Base-by-base conservation (phyloP, 192 early-diverging fungal genomes). In the Coemansia sp. region DNA sequence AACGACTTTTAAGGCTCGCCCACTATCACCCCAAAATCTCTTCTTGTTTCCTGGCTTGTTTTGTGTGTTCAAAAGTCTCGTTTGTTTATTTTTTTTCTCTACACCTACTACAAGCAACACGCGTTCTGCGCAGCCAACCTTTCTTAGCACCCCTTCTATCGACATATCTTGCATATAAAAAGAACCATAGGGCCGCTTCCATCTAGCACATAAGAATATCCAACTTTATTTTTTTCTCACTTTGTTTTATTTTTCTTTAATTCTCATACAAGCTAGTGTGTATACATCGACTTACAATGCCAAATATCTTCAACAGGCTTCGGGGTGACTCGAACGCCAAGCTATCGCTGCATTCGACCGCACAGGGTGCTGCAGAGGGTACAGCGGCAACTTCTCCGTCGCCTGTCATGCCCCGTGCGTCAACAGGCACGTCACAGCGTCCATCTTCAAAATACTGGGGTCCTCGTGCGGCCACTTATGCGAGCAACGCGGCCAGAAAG, bases 381-480 rank as follows among this genome's bases (percentile, higher is more conserved):
- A 38, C 14, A 43, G 39, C 34, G 22, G 22, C 45, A 15, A 12
- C 45, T 12, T 5, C 45, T 12, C 28, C 45, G 45, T 48, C 45
- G 4, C 45, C 45, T 15, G 45, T 12, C 69, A 59, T 28, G 55
- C 61, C 12, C 53, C 70, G 3, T 45, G 52, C 12, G 36, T 54
- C 55, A 45, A 36, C 7, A 39, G 41, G 41, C 20, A n/a, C 15
- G 18, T 55, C 11, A 36, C 56, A 39, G n/a, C 37, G 61, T 33
- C 52, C 66, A 9, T 81, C 78, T 5, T 53, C 61, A 43, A 68
- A 65, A 38, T 53, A 81, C 74, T 81, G 79, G 79, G 79, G 79
- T 7, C 79, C 74, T 18, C 79, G 71, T 14, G 79, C 79, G 3
- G 61, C 68, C 8, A 71, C 73, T 11, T 76, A 73, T 38, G 79